These are phyloP conservation scores for Gracilaria gracilis DNA, from an alignment of 23 red algal species.

Conservation along the genomic window DNA sequence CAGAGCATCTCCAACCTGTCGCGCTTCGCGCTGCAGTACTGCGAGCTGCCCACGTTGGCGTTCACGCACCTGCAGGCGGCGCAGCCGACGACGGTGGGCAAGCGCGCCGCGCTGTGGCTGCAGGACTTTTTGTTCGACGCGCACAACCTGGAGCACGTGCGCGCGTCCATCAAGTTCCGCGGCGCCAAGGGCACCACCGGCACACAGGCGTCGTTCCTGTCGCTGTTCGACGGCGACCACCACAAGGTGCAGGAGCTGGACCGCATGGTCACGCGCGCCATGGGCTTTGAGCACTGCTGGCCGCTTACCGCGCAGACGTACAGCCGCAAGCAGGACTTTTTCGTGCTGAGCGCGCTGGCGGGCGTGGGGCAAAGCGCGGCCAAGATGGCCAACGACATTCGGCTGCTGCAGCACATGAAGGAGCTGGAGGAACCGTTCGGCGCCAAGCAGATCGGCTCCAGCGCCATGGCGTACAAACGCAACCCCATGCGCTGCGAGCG, in stretches of 20 bases:
- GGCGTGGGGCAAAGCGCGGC: constrained; percentile 91
- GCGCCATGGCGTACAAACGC: constrained; percentile 95
- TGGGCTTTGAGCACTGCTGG: constrained; percentile 84
- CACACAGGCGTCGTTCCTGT: constrained; percentile 88
- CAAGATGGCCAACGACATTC: constrained; percentile 96
- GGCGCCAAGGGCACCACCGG: constrained; percentile 96
- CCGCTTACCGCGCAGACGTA: constrained; percentile 93
- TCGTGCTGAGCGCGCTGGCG: constrained; percentile 80
- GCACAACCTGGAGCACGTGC: constrained; percentile 69
- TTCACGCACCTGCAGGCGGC: constrained; percentile 97
- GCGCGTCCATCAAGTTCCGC: constrained; percentile 47
- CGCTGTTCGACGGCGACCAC: constrained; percentile 91
- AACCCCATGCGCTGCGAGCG: constrained; percentile 97
- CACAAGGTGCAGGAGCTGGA: constrained; percentile 77
- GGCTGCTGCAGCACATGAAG: constrained; percentile 92
- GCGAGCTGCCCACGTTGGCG: constrained; percentile 70
- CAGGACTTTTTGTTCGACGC: constrained; percentile 92
- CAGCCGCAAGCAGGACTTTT: constrained; percentile 92
- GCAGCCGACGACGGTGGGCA: constrained; percentile 96
- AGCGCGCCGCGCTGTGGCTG: constrained; percentile 93
- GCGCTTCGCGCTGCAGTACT: constrained; percentile 69
- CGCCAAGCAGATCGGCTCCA: constrained; percentile 85
- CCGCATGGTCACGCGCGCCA: constrained; percentile 59
- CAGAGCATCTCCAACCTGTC: constrained; percentile 56
- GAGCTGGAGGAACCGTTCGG: constrained; percentile 98